Base-by-base conservation (phyloP, 371 early-diverging fungal genomes). In the Mucor racemosus region DNA sequence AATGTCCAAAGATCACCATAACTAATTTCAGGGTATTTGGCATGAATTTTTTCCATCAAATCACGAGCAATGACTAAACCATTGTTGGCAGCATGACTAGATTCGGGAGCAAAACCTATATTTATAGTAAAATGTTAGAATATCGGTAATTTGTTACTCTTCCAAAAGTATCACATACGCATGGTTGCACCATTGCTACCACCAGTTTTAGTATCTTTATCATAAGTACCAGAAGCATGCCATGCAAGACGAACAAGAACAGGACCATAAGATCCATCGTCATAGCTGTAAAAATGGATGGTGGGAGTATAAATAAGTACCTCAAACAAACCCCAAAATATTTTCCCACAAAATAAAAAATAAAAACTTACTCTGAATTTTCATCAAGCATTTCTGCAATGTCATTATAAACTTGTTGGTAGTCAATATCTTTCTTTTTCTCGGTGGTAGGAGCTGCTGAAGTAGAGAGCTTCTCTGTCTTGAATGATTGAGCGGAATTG, bases 1-100 rank as follows among this genome's bases (percentile, higher is more conserved):
- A 97, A 85, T 41, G 95, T 92, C 94, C 96, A 98, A 72, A 97
- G 86, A 79, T 98, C 98, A 71, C 92, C 91, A 77, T 95, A 94
- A 42, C 92, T 86, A 64, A 97, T 92, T 66, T 87, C 82, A 13
- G 95, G 94, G 84, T 91, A 88, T 77, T 93, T 87, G 48, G 84
- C 78, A 84, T 97, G 94, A 78, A 98, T 84, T 53, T 87, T 86
- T 78, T 95, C 94, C 59, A 97, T 82, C 39, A 92, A 78, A 64
- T 84, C 82, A 58, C 97, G 90, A 54, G 97, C 97, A 63, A 87
- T 76, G 11, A 81, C 78, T 50, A 98, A 83, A 34, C 98, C 98
- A 63, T 90, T 89, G 74, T 97, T 97, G 67, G 97, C 98, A 64
- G 89, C 92, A 76, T 95, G 90, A 17, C 62, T 63, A 21, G 76